phyloP scores from a whole-genome alignment of 2,329 filamentous ascomycete genomes.

The Talaromyces sp. region DNA sequence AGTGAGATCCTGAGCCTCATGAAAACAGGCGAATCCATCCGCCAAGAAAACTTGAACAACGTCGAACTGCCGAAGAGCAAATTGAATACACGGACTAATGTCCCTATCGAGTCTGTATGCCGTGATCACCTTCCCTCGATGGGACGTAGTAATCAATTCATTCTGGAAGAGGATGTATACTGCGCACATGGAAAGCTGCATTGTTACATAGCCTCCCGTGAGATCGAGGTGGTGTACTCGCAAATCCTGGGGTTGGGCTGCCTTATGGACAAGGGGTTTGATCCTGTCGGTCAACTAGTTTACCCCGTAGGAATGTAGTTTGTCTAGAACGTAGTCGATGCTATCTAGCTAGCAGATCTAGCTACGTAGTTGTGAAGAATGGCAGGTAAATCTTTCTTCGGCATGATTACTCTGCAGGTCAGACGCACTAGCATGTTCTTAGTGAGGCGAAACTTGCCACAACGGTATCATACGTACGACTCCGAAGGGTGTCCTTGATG shows the following conservation, averaged over 20 bases:
- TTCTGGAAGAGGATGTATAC: not conserved
- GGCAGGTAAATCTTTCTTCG: not conserved
- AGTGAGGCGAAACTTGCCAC: no score
- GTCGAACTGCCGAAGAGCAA: not conserved
- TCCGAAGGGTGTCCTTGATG: not conserved
- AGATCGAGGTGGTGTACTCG: not conserved
- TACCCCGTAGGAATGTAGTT: not conserved
- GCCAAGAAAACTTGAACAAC: not conserved
- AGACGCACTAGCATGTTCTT: not conserved
- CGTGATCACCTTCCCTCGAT: not conserved
- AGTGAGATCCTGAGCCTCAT: not conserved
- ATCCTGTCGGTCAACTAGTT: not conserved
- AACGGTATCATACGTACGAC: not conserved
- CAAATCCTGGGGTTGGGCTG: constrained; percentile 1
- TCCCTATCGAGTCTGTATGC: not conserved
- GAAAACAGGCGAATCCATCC: not conserved
- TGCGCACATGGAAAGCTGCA: constrained; percentile 2
- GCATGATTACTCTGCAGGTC: not conserved
- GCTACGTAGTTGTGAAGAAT: not conserved
- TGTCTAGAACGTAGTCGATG: constrained; percentile 3
- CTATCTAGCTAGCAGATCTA: not conserved
- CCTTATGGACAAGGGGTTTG: not conserved
- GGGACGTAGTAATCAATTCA: not conserved
- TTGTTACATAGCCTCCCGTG: not conserved
- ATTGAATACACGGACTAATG: not conserved